These are phyloP conservation scores for Fomitopsis serialis DNA, from an alignment of 768 basidiomycete genomes.

Conservation along the genomic window DNA sequence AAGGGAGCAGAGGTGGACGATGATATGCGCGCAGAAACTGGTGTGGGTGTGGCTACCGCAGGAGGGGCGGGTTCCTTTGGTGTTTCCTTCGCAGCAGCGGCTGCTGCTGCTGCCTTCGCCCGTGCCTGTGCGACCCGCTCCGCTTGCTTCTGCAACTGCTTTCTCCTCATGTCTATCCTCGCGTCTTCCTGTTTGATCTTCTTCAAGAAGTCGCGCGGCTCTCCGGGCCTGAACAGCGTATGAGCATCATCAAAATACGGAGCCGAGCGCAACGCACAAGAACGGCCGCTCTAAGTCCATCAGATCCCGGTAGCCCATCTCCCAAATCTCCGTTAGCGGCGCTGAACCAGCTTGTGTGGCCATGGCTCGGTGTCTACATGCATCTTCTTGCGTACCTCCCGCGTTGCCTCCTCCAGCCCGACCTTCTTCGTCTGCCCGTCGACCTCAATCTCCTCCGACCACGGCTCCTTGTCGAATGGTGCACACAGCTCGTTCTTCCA, in stretches of 20 bases:
- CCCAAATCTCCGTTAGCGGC: slow-evolving; percentile 77
- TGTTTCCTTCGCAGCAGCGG: slow-evolving; percentile 7
- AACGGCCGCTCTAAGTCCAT: slow-evolving; percentile 59
- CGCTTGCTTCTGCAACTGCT: slow-evolving; percentile 31
- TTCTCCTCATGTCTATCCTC: slow-evolving; percentile 49
- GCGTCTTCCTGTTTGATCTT: slow-evolving; percentile 64
- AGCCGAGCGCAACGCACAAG: slow-evolving; percentile 40
- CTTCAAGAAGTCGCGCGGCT: slow-evolving; percentile 69
- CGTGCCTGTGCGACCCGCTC: slow-evolving; percentile 34
- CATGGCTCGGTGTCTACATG: slow-evolving; percentile 55
- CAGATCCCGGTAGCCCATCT: slow-evolving; percentile 68
- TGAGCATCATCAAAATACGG: slow-evolving; percentile 8
- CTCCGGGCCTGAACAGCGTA: slow-evolving; percentile 48
- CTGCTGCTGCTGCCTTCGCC: slow-evolving; percentile 36
- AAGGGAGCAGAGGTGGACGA: slow-evolving; percentile 38
- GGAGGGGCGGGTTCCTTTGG: slow-evolving; percentile 5
- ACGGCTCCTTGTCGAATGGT: slow-evolving; percentile 72
- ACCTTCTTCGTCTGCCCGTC: slow-evolving; percentile 33
- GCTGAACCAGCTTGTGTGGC: slow-evolving; percentile 59
- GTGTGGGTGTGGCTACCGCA: slow-evolving; percentile 5
- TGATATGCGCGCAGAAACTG: slow-evolving; percentile 18
- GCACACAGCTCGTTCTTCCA: slow-evolving; percentile 86
- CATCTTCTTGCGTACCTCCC: slow-evolving; percentile 44
- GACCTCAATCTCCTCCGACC: slow-evolving; percentile 43
- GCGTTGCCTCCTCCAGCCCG: slow-evolving; percentile 61